Conservation (phyloP, 2,329 filamentous ascomycete genomes). For the Colletotrichum siamense region DNA sequence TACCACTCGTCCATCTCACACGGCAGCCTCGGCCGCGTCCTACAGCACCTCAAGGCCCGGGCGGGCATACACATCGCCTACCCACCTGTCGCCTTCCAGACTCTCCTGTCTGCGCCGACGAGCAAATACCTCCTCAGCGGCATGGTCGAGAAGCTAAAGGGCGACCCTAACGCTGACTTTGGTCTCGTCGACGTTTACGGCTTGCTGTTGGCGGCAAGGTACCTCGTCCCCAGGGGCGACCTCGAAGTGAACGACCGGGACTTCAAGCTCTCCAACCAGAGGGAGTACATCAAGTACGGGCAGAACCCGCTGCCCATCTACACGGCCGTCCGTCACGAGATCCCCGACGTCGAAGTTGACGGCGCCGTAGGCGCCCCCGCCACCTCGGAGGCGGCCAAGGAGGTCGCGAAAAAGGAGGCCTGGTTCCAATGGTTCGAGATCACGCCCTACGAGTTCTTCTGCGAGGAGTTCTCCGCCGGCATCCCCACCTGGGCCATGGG, state of each 20-base stretch:
- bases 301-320: constrained; percentile 92
- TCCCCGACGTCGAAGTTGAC: constrained; percentile 67
- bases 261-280: constrained; percentile 90
- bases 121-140: constrained; percentile 91
- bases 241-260: constrained; percentile 77
- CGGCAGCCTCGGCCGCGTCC: constrained; percentile 70
- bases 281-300: constrained; percentile 76
- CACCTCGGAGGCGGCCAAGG: constrained; percentile 54
- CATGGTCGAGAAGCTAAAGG: constrained; percentile 89
- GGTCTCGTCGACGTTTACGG: constrained; percentile 95
- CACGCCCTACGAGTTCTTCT: constrained; percentile 94
- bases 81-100: constrained; percentile 80
- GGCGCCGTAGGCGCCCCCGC: constrained; percentile 36
- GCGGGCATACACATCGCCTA: constrained; percentile 91
- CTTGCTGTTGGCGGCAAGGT: constrained; percentile 79
- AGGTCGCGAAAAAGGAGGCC: constrained; percentile 66
- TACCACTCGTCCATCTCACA: constrained; percentile 82
- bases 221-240: constrained; percentile 87
- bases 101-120: constrained; percentile 87
- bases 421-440: constrained; percentile 99
- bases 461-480: constrained; percentile 87
- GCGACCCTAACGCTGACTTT: constrained; percentile 79
- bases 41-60: constrained; percentile 86
- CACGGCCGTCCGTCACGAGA: constrained; percentile 93
- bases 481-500: constrained; percentile 96